A percentile compares a stretch with the other conserved stretches of the same genome.
phyloP scores from a whole-genome alignment of 73 alveolate species.

The Blepharisma japonicum region DNA sequence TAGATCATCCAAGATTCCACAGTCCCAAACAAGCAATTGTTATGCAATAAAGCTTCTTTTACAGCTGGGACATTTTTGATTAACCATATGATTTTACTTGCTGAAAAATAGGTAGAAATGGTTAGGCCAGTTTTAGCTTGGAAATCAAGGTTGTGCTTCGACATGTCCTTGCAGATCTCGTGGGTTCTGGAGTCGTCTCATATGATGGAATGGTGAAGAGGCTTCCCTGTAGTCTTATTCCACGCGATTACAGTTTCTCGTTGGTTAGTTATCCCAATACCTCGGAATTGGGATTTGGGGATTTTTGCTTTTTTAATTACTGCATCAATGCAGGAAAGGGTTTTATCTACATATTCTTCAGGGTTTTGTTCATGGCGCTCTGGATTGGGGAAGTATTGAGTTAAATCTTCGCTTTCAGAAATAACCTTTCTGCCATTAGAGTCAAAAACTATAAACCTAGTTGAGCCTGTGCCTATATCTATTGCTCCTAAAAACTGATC shows the following conservation, averaged over 20 bases:
- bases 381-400: constrained; percentile 53
- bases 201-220: constrained; percentile 64
- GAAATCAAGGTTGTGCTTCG: background rate
- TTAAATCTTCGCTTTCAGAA: constrained; percentile 40
- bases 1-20: constrained; percentile 30
- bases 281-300: background rate
- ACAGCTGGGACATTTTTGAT: constrained; percentile 40
- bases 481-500: constrained; percentile 24
- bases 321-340: constrained; percentile 37
- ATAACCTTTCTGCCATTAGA: constrained; percentile 36
- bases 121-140: constrained; percentile 75
- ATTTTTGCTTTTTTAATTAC: constrained; percentile 33
- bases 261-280: constrained; percentile 79
- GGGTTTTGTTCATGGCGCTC: constrained; percentile 70
- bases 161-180: constrained; percentile 37
- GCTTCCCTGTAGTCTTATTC: constrained; percentile 61
- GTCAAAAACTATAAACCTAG: constrained; percentile 37
- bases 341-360: constrained; percentile 42
- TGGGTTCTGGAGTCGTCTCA: constrained; percentile 68
- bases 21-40: constrained; percentile 28
- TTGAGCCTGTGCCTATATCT: constrained; percentile 54
- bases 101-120: constrained; percentile 79
- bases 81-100: constrained; percentile 69
- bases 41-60: constrained; percentile 11
- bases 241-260: constrained; percentile 90